These are phyloP conservation scores for Actinidia arguta DNA, from an alignment of 179 eudicot genomes.

Conservation along the genomic window DNA sequence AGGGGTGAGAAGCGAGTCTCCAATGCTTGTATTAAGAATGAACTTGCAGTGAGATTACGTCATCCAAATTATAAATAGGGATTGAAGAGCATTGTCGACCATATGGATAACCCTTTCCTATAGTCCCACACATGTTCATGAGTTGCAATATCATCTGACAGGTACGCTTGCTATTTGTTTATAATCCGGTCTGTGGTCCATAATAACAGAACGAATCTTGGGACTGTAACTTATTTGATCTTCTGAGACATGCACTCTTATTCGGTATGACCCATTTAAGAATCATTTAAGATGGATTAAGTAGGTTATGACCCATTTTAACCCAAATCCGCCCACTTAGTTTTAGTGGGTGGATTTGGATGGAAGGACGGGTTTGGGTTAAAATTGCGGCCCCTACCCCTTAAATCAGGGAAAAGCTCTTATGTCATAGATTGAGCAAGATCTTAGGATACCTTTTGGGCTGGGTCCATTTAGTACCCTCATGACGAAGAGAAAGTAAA, in stretches of 20 bases:
- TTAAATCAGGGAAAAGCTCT: neutral
- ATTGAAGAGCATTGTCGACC: constrained; percentile 61
- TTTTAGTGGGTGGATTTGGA: no score
- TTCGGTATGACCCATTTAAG: no score
- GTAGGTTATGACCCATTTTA: no score
- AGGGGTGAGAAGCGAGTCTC: constrained; percentile 73
- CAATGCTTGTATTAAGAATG: constrained; percentile 71
- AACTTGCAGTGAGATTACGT: constrained; percentile 57
- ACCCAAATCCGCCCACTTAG: no score
- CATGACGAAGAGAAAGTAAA: neutral
- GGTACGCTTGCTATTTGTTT: no score
- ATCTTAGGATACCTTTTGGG: neutral
- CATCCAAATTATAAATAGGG: constrained; percentile 84
- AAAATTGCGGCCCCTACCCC: neutral
- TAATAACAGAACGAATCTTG: no score
- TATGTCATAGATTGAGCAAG: neutral
- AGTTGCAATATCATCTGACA: neutral
- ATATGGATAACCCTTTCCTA: constrained; percentile 37
- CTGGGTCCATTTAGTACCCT: neutral
- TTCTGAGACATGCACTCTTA: no score
- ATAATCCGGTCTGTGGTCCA: no score
- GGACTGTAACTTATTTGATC: no score
- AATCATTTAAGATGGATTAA: no score
- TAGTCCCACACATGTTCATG: neutral
- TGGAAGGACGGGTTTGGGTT: no score